Evolutionary conservation across 75 land plant species (phyloP).

Genomic region (Cunninghamia lanceolata): DNA sequence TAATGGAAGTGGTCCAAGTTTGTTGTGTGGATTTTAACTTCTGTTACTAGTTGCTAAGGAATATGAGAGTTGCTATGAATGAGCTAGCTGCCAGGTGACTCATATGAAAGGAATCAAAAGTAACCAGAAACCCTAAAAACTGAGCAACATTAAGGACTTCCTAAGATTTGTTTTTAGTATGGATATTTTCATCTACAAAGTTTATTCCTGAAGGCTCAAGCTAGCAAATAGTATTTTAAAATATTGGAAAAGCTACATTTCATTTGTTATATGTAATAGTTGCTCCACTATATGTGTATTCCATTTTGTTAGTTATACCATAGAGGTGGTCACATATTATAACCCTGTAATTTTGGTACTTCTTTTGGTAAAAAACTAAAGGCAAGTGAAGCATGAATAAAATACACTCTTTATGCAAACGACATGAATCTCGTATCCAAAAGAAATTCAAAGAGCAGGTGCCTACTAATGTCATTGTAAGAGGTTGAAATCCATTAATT

Average conservation of each 20-base stretch:
- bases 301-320: neutral
- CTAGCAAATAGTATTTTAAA: neutral
- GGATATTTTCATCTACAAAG: neutral
- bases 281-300: neutral
- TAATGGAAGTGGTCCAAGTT: neutral
- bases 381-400: neutral
- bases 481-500: no score
- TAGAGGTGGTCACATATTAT: no score
- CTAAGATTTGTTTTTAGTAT: neutral
- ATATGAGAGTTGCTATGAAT: neutral
- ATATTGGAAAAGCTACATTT: no score
- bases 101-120: neutral
- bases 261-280: neutral
- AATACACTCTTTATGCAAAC: neutral
- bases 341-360: neutral
- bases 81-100: neutral
- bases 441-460: neutral
- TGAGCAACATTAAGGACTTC: neutral
- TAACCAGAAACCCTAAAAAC: neutral
- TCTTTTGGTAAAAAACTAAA: neutral
- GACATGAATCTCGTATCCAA: neutral
- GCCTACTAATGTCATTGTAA: no score
- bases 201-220: neutral
- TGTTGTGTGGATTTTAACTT: neutral
- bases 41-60: neutral